A percentile compares a stretch with the other conserved stretches of the same genome.
Conservation (phyloP, 2,329 filamentous ascomycete species). For the Colletotrichum orchidophilum region DNA sequence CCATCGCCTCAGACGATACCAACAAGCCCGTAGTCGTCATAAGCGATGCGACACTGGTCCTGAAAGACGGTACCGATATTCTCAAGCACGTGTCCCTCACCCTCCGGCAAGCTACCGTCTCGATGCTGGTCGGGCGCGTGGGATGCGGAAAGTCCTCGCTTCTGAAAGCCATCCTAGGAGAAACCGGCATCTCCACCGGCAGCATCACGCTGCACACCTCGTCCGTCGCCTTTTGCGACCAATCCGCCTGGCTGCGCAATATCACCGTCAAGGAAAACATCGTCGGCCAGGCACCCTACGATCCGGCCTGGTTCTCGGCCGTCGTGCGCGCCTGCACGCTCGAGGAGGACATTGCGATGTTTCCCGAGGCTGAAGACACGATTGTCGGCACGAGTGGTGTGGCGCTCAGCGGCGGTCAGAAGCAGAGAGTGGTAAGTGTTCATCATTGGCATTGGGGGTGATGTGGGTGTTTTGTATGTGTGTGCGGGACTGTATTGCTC, state of each 20-base stretch:
- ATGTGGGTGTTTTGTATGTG: not conserved
- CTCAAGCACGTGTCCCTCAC: constrained; percentile 40
- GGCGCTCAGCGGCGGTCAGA: constrained; percentile 55
- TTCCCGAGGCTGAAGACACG: constrained; percentile 46
- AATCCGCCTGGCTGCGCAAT: constrained; percentile 55
- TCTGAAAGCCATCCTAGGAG: constrained; percentile 49
- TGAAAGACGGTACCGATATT: constrained; percentile 32
- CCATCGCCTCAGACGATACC: not conserved
- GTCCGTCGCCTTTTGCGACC: constrained; percentile 52
- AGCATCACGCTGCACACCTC: constrained; percentile 24
- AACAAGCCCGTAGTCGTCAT: constrained; percentile 12
- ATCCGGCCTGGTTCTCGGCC: constrained; percentile 41
- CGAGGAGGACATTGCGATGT: constrained; percentile 43
- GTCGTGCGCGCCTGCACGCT: constrained; percentile 47
- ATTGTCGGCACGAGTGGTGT: constrained; percentile 53
- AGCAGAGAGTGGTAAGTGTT: constrained; percentile 48
- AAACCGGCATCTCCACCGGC: constrained; percentile 40
- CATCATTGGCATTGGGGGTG: too few species aligned
- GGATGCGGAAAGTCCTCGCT: constrained; percentile 56
- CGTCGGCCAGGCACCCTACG: constrained; percentile 40
- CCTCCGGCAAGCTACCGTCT: constrained; percentile 38
- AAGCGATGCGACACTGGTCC: constrained; percentile 31
- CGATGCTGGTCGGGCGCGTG: constrained; percentile 51
- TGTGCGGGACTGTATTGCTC: not conserved
- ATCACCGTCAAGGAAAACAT: constrained; percentile 51